Evolutionary conservation across 352 stramenopile species (phyloP), one percentile per base, ranked within the genome.

Genomic region (Achlya hypogyna): DNA sequence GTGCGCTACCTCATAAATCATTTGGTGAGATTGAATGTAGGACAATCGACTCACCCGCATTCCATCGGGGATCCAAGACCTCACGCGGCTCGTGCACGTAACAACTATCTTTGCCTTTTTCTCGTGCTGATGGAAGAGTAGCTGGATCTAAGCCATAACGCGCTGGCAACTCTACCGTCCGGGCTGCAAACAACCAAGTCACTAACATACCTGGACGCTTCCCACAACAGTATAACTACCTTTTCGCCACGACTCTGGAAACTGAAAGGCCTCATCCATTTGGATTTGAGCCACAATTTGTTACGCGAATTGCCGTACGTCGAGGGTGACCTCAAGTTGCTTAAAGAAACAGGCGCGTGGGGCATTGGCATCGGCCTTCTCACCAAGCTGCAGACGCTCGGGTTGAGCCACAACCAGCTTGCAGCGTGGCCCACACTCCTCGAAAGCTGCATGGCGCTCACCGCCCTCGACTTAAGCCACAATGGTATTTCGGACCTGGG

Each of bases 181-280:
- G 86, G 81, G 54, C 71, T 91, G 5, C 82, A 89, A 60, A 88
- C 80, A 4, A 91, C 78, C 1, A 68, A 53, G 23, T 79, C 74
- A 25, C 72, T 91, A 8, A 72, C 49, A 0, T 45, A 69, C 25
- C 72, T 88, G 32, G 66, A 80, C 43, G 82, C 76, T 10, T 79
- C 78, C 4, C 71, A 82, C 71, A 91, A 91, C 53, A 51, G 69
- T 12, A 87, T 91, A 32, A 54, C 74, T 12, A 43, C 75, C 18
- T 87, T 91, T 53, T 91, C 82, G 1, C 78, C 78, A 0, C 77
- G 76, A 28, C 62, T 91, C 2, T 91, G 82, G 82, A 91, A 89
- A 40, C 71, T 91, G 12, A 70, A 72, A 1, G 65, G 66, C 10
- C 72, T 91, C 49, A 64, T 65, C 0, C 28, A 79, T 22, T 56